Conservation (phyloP, 257 asterid genomes). For the Nicotiana tomentosiformis region DNA sequence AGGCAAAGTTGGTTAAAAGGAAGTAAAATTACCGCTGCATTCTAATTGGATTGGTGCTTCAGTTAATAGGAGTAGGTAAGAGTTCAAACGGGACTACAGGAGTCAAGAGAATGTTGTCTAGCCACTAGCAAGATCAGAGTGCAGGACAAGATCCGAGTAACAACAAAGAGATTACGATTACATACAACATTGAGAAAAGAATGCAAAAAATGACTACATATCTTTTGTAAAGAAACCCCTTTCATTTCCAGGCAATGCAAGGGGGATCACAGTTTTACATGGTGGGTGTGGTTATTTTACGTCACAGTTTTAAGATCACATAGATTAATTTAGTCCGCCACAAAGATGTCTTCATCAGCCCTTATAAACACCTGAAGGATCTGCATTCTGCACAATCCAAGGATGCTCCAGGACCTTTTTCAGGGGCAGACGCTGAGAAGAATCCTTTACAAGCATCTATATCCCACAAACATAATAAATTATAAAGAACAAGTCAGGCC, state of each 20-base stretch:
- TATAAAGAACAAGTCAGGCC: background rate
- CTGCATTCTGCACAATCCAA: slow-evolving; percentile 91
- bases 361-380: slow-evolving; percentile 77
- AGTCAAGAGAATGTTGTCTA: too few relatives aligned
- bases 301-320: background rate
- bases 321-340: background rate
- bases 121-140: too few relatives aligned
- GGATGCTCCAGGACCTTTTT: slow-evolving; percentile 92
- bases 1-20: background rate
- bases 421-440: slow-evolving; percentile 69
- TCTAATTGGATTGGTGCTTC: background rate
- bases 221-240: background rate
- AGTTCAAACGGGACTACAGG: too few relatives aligned
- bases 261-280: background rate
- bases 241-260: background rate
- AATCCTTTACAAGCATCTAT: slow-evolving; percentile 92
- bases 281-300: background rate
- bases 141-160: too few relatives aligned
- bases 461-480: background rate
- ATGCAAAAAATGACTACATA: background rate
- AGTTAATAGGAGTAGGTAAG: too few relatives aligned
- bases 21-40: too few relatives aligned
- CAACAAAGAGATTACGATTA: too few relatives aligned
- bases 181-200: background rate
- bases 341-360: slow-evolving; percentile 26